These are phyloP conservation scores for Botrytis paeoniae DNA, from an alignment of 2,329 filamentous ascomycete genomes.

Conservation along the genomic window DNA sequence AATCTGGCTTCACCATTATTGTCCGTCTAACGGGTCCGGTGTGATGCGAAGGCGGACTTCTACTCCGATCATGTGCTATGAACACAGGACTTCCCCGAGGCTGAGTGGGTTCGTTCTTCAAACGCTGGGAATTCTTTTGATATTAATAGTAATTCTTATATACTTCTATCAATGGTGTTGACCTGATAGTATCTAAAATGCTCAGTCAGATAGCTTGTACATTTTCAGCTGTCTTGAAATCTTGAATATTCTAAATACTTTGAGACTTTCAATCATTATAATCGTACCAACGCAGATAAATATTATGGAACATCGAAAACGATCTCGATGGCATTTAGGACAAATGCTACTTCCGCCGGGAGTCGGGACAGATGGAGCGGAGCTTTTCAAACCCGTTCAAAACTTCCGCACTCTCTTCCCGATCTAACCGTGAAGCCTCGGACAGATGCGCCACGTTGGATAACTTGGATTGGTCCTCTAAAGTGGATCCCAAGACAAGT, in stretches of 20 bases:
- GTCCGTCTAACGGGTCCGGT: slow-evolving; percentile 6
- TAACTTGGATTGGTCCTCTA: neutral
- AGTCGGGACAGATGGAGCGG: neutral
- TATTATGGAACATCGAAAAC: neutral
- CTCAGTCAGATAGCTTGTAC: neutral
- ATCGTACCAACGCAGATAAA: neutral
- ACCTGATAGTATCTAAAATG: neutral
- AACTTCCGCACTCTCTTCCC: neutral
- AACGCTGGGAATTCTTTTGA: neutral
- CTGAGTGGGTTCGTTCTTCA: neutral
- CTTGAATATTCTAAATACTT: neutral
- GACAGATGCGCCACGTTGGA: neutral
- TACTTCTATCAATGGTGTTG: neutral
- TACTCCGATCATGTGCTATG: neutral
- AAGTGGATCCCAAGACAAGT: neutral
- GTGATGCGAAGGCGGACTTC: neutral
- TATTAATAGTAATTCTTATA: too few species aligned
- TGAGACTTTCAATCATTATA: neutral
- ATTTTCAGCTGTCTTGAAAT: neutral
- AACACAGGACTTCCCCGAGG: neutral
- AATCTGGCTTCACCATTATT: neutral
- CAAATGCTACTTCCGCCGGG: neutral
- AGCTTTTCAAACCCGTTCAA: neutral
- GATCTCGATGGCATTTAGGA: neutral
- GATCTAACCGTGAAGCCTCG: slow-evolving; percentile 1